These are phyloP conservation scores for Alternaria sp. DNA, from an alignment of 2,329 filamentous ascomycete genomes.

Conservation along the genomic window DNA sequence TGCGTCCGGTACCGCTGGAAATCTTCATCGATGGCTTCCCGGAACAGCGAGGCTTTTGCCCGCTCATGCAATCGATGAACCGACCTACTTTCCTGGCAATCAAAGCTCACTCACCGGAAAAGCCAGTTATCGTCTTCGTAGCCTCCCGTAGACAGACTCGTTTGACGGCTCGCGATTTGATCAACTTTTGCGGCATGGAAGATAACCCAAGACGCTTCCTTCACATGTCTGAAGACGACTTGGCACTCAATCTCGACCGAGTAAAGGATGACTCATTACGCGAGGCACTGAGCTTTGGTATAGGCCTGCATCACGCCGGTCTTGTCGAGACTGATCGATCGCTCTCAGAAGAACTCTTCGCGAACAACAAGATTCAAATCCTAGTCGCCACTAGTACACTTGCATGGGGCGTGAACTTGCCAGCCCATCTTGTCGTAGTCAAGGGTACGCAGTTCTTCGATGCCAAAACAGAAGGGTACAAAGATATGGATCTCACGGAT, in stretches of 20 bases:
- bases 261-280: conserved; percentile 93
- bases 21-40: conserved; percentile 98
- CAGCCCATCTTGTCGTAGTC: conserved; percentile 94
- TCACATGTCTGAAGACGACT: conserved; percentile 91
- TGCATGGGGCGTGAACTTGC: conserved; percentile 97
- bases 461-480: conserved; percentile 96
- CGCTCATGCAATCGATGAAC: conserved; percentile 99
- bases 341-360: conserved; percentile 89
- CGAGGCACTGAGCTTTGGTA: conserved; percentile 96
- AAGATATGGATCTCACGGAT: conserved; percentile 98
- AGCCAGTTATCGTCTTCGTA: conserved; percentile 98
- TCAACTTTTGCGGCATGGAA: conserved; percentile 98
- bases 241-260: conserved; percentile 82
- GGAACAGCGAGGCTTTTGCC: conserved; percentile 92
- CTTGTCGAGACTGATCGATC: conserved; percentile 93
- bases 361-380: conserved; percentile 98
- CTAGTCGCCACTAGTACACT: conserved; percentile 94
- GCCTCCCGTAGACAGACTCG: conserved; percentile 94
- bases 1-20: conserved; percentile 92
- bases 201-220: conserved; percentile 95
- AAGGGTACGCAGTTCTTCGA: conserved; percentile 99
- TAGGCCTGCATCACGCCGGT: conserved; percentile 95
- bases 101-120: conserved; percentile 93
- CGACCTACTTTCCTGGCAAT: conserved; percentile 94
- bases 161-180: conserved; percentile 91